These are phyloP conservation scores for Pythium dissotocum DNA, from an alignment of 352 stramenopile species.

Conservation along the genomic window DNA sequence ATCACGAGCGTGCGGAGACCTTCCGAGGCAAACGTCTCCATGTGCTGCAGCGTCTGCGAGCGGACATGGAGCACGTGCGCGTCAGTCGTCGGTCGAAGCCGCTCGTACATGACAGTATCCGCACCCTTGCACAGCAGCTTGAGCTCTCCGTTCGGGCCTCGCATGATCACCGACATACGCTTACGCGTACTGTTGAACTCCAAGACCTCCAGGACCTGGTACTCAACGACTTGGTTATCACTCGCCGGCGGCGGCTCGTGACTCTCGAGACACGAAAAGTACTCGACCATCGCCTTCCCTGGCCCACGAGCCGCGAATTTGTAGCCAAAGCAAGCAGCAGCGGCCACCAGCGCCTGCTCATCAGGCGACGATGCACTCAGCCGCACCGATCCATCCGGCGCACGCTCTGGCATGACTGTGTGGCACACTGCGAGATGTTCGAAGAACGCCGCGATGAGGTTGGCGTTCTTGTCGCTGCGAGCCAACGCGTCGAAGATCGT, in stretches of 20 bases:
- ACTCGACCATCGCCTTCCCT: conserved; percentile 76
- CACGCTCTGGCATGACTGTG: conserved; percentile 97
- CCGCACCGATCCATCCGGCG: conserved; percentile 78
- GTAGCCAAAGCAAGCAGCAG: conserved; percentile 81
- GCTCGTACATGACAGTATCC: conserved; percentile 90
- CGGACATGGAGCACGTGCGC: conserved; percentile 48
- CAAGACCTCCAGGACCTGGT: conserved; percentile 92
- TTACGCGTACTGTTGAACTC: conserved; percentile 96
- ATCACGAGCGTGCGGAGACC: conserved; percentile 91
- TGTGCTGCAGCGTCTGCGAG: conserved; percentile 76
- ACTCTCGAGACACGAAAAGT: conserved; percentile 55
- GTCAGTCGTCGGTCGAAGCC: conserved; percentile 53
- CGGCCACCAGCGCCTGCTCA: conserved; percentile 88
- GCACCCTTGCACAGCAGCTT: conserved; percentile 88
- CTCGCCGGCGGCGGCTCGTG: conserved; percentile 14
- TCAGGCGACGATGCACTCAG: conserved; percentile 92
- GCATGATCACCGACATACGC: conserved; percentile 93
- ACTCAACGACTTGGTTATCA: conserved; percentile 42
- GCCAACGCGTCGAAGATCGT: conserved; percentile 56
- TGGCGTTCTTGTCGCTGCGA: conserved; percentile 48
- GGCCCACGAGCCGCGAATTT: conserved; percentile 72
- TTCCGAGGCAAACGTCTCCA: conserved; percentile 88
- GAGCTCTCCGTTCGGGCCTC: conserved; percentile 46
- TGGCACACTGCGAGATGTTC: conserved; percentile 92
- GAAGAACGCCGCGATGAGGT: conserved; percentile 73